These are phyloP conservation scores for Sordariomycetes sp. DNA, from an alignment of 2,329 filamentous ascomycete species.

Conservation along the genomic window DNA sequence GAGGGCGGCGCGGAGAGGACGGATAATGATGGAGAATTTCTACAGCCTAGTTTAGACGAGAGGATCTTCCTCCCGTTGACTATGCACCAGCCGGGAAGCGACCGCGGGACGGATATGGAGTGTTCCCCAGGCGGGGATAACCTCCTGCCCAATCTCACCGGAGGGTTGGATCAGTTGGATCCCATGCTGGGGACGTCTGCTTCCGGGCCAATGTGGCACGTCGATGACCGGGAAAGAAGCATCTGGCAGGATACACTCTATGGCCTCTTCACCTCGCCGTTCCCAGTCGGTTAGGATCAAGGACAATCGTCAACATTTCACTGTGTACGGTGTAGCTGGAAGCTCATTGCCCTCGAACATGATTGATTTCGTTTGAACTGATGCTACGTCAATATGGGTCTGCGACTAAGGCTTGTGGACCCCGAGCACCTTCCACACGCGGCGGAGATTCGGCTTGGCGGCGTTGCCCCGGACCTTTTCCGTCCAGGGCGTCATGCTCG, in stretches of 20 bases:
- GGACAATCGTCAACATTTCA: not conserved
- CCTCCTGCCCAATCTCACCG: not conserved
- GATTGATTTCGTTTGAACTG: too few relatives aligned
- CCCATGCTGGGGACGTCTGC: conserved; percentile 7
- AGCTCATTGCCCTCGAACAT: too few relatives aligned
- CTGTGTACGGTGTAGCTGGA: too few relatives aligned
- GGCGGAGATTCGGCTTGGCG: conserved; percentile 9
- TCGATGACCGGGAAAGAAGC: conserved; percentile 18
- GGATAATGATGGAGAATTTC: too few relatives aligned
- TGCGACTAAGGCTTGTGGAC: not conserved
- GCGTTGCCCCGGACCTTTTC: conserved; percentile 8
- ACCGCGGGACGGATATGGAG: too few relatives aligned
- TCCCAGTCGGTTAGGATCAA: conserved; percentile 6
- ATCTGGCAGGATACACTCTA: conserved; percentile 19
- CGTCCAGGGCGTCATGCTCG: conserved; percentile 8
- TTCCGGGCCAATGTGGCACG: too few relatives aligned
- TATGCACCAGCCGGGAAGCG: too few relatives aligned
- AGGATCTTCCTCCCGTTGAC: conserved; percentile 5
- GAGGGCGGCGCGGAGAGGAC: not conserved
- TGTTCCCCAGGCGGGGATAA: not conserved
- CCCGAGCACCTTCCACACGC: conserved; percentile 7
- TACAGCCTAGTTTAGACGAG: conserved; percentile 15
- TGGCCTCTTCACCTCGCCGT: conserved; percentile 18
- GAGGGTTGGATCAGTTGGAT: not conserved
- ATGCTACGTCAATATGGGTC: too few relatives aligned